phyloP scores from a whole-genome alignment of 441 rosid species.

The Capsella rubella region DNA sequence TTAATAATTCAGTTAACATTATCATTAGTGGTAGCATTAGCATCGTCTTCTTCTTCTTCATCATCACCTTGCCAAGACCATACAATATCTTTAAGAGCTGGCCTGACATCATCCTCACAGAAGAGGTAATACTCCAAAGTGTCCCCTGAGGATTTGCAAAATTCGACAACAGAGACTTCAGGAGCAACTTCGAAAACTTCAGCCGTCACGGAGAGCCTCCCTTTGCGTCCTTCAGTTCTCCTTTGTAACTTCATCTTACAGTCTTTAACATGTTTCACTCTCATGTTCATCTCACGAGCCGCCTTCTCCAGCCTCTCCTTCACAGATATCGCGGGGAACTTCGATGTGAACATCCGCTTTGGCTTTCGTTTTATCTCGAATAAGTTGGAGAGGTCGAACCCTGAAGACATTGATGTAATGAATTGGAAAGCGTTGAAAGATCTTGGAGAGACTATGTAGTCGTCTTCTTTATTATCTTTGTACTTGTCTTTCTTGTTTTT shows the following conservation, averaged over 20 bases:
- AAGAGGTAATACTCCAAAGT: slow-evolving; percentile 78
- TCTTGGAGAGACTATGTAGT: slow-evolving; percentile 54
- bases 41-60: slow-evolving; percentile 26
- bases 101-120: slow-evolving; percentile 84
- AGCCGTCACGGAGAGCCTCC: slow-evolving; percentile 66
- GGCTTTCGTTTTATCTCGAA: slow-evolving; percentile 62
- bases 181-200: slow-evolving; percentile 91
- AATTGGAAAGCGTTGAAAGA: slow-evolving; percentile 84
- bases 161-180: slow-evolving; percentile 79
- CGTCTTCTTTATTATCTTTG: neutral
- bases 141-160: slow-evolving; percentile 76
- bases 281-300: slow-evolving; percentile 62
- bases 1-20: neutral
- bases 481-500: slow-evolving; percentile 28
- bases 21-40: slow-evolving; percentile 30
- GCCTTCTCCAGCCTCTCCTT: slow-evolving; percentile 59
- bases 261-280: slow-evolving; percentile 54
- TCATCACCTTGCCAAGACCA: slow-evolving; percentile 96
- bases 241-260: slow-evolving; percentile 67
- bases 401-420: slow-evolving; percentile 87
- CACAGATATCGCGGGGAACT: slow-evolving; percentile 53
- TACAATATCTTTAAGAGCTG: slow-evolving; percentile 86
- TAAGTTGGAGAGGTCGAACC: slow-evolving; percentile 75
- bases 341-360: slow-evolving; percentile 74
- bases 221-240: slow-evolving; percentile 70